Base-by-base conservation (phyloP, 768 basidiomycete genomes). In the Lactarius evosmus region DNA sequence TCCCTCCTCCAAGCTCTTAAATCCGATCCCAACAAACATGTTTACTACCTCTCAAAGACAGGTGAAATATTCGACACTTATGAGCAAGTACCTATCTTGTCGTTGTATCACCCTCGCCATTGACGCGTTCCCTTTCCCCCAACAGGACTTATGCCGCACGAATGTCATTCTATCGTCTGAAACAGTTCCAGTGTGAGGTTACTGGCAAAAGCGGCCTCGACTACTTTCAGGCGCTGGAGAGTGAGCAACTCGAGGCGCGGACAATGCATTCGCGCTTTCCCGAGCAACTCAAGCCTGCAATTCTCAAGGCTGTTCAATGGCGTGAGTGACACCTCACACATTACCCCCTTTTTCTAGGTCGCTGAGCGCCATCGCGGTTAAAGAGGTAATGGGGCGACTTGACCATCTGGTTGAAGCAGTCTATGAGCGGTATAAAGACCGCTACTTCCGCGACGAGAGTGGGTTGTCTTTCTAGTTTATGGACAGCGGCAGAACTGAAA, bases 61-160 rank as follows among this genome's bases (percentile, higher is more conserved):
- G 96, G 95, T 72, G 96, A 98, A 84, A 91, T 98, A 76, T 98
- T 98, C 75, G 88, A 93, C 68, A 87, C 87, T 73, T 98, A 97
- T 74, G 95, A 97, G 95, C 97, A 72, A 73, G 91, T 82, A 60
- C 61, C 72, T 66, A 66, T 68, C 66, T 63, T 67, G 44, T 64
- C 69, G 61, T 70, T 72, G 54, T 62, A 62, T 74, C 70, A 66
- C 60, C 54, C 50, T 46, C 69, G 55, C 52, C 65, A 69, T 56
- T 54, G 65, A 66, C 64, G 69, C 68, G 60, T 66, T 52, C 67
- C 38, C 52, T 33, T 41, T 40, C 58, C 33, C 34, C 52, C 58
- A 54, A 34, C 70, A 85, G 84, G 58, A 86, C 92, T 27, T 98
- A 96, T 79, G 85, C 90, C 51, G 85, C 91, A 36, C 89, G 96